Evolutionary conservation across 2,329 filamentous ascomycete species (phyloP).

Genomic region (Mycosphaerella sp.): DNA sequence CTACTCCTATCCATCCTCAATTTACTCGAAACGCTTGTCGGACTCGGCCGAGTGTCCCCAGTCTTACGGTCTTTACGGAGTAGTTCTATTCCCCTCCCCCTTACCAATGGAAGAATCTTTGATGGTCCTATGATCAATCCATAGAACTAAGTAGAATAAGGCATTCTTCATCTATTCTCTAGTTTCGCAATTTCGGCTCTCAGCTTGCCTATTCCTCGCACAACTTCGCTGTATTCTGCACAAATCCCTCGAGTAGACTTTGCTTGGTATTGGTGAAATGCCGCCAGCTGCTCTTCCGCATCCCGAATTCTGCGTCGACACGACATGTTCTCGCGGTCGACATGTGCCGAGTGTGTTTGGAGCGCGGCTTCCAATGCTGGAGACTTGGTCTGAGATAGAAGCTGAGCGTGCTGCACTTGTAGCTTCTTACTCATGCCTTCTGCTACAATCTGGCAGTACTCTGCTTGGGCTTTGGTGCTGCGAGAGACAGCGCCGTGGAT

Average conservation of each 20-base stretch:
- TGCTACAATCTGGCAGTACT: conserved; percentile 40
- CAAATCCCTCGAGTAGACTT: conserved; percentile 38
- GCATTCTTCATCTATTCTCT: conserved; percentile 13
- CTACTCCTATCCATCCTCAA: background rate
- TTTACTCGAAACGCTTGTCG: no score
- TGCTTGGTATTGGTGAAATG: conserved; percentile 35
- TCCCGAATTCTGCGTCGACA: conserved; percentile 33
- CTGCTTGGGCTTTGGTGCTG: conserved; percentile 38
- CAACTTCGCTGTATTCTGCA: conserved; percentile 34
- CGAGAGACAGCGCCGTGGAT: conserved; percentile 43
- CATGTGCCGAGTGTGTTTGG: conserved; percentile 29
- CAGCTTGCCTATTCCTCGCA: conserved; percentile 27
- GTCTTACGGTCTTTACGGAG: no score
- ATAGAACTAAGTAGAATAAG: no score
- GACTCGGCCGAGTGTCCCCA: no score
- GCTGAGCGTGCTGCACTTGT: conserved; percentile 26
- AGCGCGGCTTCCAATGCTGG: conserved; percentile 29
- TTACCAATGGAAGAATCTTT: no score
- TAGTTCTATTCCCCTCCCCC: no score
- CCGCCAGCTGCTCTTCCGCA: conserved; percentile 32
- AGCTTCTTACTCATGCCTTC: conserved; percentile 40
- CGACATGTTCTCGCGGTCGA: conserved; percentile 30
- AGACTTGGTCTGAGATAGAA: conserved; percentile 24
- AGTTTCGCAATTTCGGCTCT: conserved; percentile 34
- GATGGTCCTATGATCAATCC: no score